These are phyloP conservation scores for Pichia sp. DNA, from an alignment of 1,139 yeast species.

Conservation along the genomic window DNA sequence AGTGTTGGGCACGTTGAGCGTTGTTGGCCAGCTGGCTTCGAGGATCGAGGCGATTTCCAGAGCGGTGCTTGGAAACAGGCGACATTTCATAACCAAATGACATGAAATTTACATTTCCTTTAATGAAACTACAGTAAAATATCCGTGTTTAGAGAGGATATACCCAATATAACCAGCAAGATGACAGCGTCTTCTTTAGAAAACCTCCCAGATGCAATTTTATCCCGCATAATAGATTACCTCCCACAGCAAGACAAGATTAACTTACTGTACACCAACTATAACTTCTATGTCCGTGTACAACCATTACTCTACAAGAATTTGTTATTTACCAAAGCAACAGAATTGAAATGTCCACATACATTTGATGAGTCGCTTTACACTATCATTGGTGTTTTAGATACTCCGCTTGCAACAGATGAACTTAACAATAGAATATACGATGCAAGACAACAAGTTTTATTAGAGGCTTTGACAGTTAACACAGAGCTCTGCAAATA, in stretches of 20 bases:
- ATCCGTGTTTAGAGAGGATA: too few relatives aligned
- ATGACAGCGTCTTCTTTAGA: not conserved
- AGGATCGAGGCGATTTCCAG: too few relatives aligned
- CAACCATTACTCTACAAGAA: slow-evolving; percentile 29
- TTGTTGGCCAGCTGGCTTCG: too few relatives aligned
- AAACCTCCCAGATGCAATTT: slow-evolving; percentile 24
- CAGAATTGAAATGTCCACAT: slow-evolving; percentile 12
- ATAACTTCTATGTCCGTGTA: slow-evolving; percentile 26
- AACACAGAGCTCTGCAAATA: slow-evolving; percentile 26
- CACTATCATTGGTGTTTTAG: slow-evolving; percentile 29
- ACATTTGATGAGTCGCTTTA: slow-evolving; percentile 21
- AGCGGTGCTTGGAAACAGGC: too few relatives aligned
- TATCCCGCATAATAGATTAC: slow-evolving; percentile 19
- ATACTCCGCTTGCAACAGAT: slow-evolving; percentile 26
- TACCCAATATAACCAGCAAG: too few relatives aligned
- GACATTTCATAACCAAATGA: too few relatives aligned
- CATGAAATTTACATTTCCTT: too few relatives aligned
- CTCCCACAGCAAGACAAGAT: slow-evolving; percentile 32
- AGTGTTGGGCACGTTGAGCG: too few relatives aligned
- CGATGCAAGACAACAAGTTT: slow-evolving; percentile 28
- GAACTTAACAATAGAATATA: slow-evolving; percentile 22
- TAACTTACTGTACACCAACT: slow-evolving; percentile 27
- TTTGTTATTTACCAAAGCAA: slow-evolving; percentile 25
- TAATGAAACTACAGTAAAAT: too few relatives aligned
- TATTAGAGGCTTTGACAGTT: slow-evolving; percentile 28